Conservation (phyloP, 306 rosid species). For the Vigna mungo region DNA sequence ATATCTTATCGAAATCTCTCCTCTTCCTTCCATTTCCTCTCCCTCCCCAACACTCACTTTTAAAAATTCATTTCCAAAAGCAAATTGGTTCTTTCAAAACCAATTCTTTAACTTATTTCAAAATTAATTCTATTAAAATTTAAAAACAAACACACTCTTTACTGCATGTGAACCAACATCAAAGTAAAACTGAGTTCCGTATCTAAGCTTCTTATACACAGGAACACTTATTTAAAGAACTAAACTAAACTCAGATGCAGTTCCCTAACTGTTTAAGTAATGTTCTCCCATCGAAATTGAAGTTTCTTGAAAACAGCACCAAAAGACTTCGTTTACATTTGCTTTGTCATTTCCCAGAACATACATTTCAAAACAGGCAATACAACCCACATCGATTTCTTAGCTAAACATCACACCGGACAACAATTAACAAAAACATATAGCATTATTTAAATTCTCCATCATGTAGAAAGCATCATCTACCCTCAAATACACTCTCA, state of each 20-base stretch:
- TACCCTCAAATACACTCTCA: neutral
- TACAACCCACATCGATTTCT: conserved; percentile 6
- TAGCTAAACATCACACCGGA: neutral
- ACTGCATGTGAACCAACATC: neutral
- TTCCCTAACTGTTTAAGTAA: neutral
- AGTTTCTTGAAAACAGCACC: neutral
- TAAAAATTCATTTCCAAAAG: neutral
- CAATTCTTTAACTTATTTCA: neutral
- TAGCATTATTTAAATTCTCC: neutral
- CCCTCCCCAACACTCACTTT: neutral
- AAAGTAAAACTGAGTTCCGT: neutral
- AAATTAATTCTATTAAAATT: neutral
- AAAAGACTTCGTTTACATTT: neutral
- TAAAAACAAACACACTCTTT: neutral
- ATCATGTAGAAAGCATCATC: neutral
- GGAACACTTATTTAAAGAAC: neutral
- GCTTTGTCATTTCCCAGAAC: neutral
- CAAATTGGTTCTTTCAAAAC: neutral
- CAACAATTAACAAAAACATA: neutral
- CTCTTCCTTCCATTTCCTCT: too few species aligned
- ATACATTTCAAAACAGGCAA: conserved; percentile 15
- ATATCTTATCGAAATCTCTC: too few species aligned
- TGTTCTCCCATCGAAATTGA: neutral
- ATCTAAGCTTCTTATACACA: neutral
- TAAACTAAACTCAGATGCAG: neutral